Evolutionary conservation across 164 flowering plant genomes (phyloP).

Genomic region (Sextonia rubra): DNA sequence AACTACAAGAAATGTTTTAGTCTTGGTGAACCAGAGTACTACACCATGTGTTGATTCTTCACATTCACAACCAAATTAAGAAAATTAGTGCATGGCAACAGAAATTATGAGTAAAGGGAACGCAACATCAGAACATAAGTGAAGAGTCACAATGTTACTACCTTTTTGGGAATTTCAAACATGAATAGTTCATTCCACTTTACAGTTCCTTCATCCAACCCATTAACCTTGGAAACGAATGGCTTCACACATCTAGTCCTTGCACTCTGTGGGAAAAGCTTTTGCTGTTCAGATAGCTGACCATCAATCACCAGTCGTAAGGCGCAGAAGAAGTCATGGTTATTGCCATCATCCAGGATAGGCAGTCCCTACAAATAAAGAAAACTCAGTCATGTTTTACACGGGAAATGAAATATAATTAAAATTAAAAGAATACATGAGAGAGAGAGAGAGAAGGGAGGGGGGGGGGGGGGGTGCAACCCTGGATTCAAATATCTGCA

Average conservation of each 20-base stretch:
- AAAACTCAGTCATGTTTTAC: neutral
- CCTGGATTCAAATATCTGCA: conserved; percentile 81
- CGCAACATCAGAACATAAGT: too few relatives aligned
- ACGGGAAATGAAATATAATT: too few relatives aligned
- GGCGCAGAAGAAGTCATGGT: conserved; percentile 88
- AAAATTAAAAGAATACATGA: too few relatives aligned
- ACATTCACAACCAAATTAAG: too few relatives aligned
- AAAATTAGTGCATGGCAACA: too few relatives aligned
- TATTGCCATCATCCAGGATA: conserved; percentile 84
- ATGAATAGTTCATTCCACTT: conserved; percentile 95
- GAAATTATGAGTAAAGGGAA: neutral
- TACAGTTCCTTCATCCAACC: conserved; percentile 46
- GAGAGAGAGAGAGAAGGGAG: neutral
- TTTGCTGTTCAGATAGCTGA: conserved; percentile 77
- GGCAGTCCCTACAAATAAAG: conserved; percentile 60
- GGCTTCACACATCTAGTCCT: conserved; percentile 94
- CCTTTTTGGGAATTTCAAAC: conserved; percentile 93
- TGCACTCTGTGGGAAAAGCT: conserved; percentile 95
- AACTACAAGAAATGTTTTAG: too few relatives aligned
- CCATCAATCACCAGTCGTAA: conserved; percentile 79
- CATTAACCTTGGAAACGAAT: conserved; percentile 23
- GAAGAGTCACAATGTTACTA: conserved; percentile 8
- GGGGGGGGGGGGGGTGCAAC: conserved; percentile 18
- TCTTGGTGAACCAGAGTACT: too few relatives aligned
- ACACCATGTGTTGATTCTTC: too few relatives aligned